Percentiles rank a stretch among this genome's conserved stretches.
Evolutionary conservation across 805 yeast species (phyloP).

Genomic region (Cyberlindnera petersonii): DNA sequence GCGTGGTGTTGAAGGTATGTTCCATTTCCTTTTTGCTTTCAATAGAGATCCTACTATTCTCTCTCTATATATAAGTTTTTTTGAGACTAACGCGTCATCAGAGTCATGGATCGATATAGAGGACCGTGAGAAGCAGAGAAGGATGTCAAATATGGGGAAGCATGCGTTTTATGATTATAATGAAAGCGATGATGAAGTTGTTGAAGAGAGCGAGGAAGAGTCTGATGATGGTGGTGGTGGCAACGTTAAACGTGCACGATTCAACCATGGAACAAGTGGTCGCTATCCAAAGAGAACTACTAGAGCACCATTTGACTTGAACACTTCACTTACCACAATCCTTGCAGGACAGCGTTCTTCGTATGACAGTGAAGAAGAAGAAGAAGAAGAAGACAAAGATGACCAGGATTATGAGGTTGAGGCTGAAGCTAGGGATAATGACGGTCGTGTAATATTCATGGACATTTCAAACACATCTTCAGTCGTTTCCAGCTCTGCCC

Average conservation of each 20-base stretch:
- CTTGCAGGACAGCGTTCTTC: conserved; percentile 2
- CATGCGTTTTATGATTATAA: too few species aligned
- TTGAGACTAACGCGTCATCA: conserved; percentile 3
- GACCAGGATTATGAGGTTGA: neutral
- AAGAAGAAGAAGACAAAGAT: neutral
- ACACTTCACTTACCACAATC: conserved; percentile 19
- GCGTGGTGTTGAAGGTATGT: conserved; percentile 10
- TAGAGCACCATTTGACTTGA: conserved; percentile 6
- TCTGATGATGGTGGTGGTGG: conserved; percentile 3
- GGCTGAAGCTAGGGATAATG: neutral
- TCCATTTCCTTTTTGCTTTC: neutral
- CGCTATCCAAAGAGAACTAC: neutral
- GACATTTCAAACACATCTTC: conserved; percentile 13
- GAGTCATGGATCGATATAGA: conserved; percentile 18
- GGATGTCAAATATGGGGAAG: neutral
- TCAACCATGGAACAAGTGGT: too few species aligned
- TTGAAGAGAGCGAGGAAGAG: conserved; percentile 2
- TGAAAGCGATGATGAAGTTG: neutral
- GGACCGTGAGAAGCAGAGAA: conserved; percentile 2
- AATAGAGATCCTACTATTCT: neutral
- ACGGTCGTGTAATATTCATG: conserved; percentile 9
- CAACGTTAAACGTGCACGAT: conserved; percentile 1
- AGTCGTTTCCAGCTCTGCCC: conserved; percentile 6
- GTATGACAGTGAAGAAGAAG: conserved; percentile 1
- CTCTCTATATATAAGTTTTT: neutral